These are phyloP conservation scores for Phytophthora meadii DNA, from an alignment of 352 stramenopile genomes.

Conservation along the genomic window DNA sequence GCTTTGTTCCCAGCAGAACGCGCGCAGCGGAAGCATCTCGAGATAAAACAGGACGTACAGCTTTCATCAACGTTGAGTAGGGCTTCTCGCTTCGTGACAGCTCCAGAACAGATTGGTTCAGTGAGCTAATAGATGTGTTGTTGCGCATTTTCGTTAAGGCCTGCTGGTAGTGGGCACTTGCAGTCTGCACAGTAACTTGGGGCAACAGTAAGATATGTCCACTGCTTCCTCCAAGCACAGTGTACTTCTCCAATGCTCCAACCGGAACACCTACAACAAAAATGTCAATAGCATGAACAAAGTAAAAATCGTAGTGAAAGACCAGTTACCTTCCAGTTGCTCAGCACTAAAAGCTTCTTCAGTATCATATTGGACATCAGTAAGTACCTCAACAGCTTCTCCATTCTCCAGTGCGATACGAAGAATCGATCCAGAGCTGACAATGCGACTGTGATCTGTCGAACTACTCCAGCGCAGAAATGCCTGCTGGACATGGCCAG, in stretches of 20 bases:
- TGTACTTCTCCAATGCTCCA: conserved; percentile 66
- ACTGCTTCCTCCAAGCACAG: conserved; percentile 48
- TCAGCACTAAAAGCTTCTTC: conserved; percentile 49
- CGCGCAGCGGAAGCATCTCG: conserved; percentile 55
- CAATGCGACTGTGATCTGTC: conserved; percentile 20
- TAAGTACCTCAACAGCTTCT: conserved; percentile 32
- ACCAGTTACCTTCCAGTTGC: conserved; percentile 54
- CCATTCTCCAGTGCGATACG: conserved; percentile 20
- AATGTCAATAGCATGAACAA: not conserved
- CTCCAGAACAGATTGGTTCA: conserved; percentile 39
- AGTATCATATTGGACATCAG: conserved; percentile 51
- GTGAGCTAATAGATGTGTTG: conserved; percentile 10
- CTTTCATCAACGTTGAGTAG: conserved; percentile 53
- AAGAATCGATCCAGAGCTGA: conserved; percentile 48
- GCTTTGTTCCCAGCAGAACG: conserved; percentile 65
- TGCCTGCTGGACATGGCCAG: conserved; percentile 32
- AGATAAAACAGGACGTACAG: conserved; percentile 58
- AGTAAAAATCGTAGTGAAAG: not conserved
- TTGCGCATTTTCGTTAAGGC: conserved; percentile 31
- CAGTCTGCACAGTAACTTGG: conserved; percentile 45
- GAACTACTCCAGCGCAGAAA: conserved; percentile 44
- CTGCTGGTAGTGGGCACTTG: conserved; percentile 27
- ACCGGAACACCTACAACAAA: conserved; percentile 51
- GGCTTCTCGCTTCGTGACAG: conserved; percentile 53
- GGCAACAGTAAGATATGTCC: conserved; percentile 35